A percentile compares a stretch with the other conserved stretches of the same genome.
Conservation (phyloP, 2,329 filamentous ascomycete genomes). For the Phaeosphaeriaceae sp. region DNA sequence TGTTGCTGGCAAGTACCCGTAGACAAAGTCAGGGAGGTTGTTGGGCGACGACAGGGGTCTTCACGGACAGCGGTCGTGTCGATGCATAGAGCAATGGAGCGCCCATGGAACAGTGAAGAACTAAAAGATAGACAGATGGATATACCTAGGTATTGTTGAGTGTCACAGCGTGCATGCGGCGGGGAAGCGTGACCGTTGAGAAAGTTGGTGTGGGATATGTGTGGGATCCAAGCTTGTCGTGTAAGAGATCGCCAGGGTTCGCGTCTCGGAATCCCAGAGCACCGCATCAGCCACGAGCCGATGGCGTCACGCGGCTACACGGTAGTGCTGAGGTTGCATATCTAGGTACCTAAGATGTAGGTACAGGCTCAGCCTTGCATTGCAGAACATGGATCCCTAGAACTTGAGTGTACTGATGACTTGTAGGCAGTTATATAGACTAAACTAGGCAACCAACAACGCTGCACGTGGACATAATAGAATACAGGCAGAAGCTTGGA, state of each 20-base stretch:
- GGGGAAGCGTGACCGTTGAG: conserved; percentile 9
- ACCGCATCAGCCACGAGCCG: conserved; percentile 20
- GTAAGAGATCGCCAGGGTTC: conserved; percentile 13
- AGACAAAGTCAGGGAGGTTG: conserved; percentile 30
- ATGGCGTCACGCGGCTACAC: conserved; percentile 22
- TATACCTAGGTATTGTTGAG: too few relatives aligned
- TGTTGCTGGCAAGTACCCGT: neutral
- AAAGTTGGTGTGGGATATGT: neutral
- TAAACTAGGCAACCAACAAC: conserved; percentile 10
- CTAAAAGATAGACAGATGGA: conserved; percentile 7
- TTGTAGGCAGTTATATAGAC: conserved; percentile 20
- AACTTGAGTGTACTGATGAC: conserved; percentile 11
- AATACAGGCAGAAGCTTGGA: conserved; percentile 21
- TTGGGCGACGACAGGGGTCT: conserved; percentile 20
- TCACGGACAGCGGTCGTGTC: conserved; percentile 32
- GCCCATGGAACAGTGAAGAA: conserved; percentile 29
- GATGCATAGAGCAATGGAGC: conserved; percentile 30
- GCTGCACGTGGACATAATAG: conserved; percentile 11
- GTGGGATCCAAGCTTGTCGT: neutral
- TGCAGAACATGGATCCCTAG: neutral
- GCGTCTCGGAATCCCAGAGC: conserved; percentile 16
- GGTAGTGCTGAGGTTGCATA: conserved; percentile 7
- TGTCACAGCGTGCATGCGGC: conserved; percentile 8
- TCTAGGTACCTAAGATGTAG: too few relatives aligned
- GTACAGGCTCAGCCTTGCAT: neutral